These are phyloP conservation scores for Pyrenochaeta sp. DNA, from an alignment of 2,329 filamentous ascomycete species.

Conservation along the genomic window DNA sequence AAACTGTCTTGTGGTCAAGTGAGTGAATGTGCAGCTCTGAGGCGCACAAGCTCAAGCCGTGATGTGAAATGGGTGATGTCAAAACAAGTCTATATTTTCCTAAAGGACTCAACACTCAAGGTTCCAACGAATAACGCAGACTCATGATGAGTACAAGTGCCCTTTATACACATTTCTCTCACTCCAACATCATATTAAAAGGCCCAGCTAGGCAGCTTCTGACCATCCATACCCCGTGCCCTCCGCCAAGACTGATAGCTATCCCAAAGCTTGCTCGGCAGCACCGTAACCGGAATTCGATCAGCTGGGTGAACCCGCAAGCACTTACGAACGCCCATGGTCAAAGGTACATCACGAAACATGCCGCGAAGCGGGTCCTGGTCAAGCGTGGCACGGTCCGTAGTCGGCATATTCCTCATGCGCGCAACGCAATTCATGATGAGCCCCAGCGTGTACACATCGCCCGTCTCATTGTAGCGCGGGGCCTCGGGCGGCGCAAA, in stretches of 20 bases:
- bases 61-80: no score
- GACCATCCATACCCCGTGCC: not conserved
- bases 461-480: not conserved
- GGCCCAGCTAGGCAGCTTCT: slow-evolving; percentile 3
- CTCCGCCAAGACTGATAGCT: slow-evolving; percentile 2
- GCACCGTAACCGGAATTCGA: not conserved
- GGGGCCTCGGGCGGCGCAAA: slow-evolving; percentile 4
- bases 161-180: no score
- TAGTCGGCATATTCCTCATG: slow-evolving; percentile 1
- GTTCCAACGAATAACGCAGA: no score
- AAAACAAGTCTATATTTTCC: no score
- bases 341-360: not conserved
- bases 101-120: no score
- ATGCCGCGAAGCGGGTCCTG: not conserved
- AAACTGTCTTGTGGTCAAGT: no score
- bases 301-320: not conserved
- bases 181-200: no score
- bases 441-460: slow-evolving; percentile 6
- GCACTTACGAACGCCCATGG: not conserved
- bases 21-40: no score
- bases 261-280: slow-evolving; percentile 6
- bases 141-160: no score
- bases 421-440: slow-evolving; percentile 6
- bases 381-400: not conserved
- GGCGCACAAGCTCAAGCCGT: no score